phyloP scores from a whole-genome alignment of 192 early-diverging fungal species.

The Coemansia sp. region DNA sequence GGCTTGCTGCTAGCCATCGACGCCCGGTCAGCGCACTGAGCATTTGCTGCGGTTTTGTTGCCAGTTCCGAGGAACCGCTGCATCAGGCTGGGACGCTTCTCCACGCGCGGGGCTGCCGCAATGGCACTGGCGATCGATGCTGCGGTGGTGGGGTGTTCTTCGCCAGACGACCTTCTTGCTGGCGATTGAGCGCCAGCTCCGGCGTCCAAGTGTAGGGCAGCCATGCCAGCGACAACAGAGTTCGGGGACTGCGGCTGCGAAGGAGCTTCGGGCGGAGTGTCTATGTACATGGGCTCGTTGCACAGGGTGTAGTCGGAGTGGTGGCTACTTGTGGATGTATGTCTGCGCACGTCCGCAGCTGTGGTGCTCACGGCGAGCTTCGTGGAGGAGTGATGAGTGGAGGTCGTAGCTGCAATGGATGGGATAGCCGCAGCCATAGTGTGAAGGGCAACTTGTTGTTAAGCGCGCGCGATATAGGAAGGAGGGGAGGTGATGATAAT shows the following conservation, averaged over 20 bases:
- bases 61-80: slow-evolving; percentile 50
- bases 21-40: slow-evolving; percentile 4
- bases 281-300: slow-evolving; percentile 23
- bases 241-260: slow-evolving; percentile 12
- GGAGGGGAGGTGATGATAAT: not conserved
- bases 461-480: not conserved
- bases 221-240: slow-evolving; percentile 15
- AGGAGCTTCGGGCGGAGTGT: not conserved
- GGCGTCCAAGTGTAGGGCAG: slow-evolving; percentile 17
- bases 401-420: not conserved
- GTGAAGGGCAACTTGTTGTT: not conserved
- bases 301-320: slow-evolving; percentile 53
- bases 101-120: slow-evolving; percentile 40
- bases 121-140: slow-evolving; percentile 46
- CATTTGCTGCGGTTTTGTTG: not conserved
- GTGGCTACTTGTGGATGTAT: slow-evolving; percentile 49
- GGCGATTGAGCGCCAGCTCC: slow-evolving; percentile 14
- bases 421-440: slow-evolving; percentile 10
- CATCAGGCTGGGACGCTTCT: slow-evolving; percentile 57
- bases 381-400: not conserved
- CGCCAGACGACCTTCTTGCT: slow-evolving; percentile 12
- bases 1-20: slow-evolving; percentile 19
- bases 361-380: slow-evolving; percentile 8
- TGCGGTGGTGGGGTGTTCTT: slow-evolving; percentile 7
- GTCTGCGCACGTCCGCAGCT: slow-evolving; percentile 35